phyloP scores from a whole-genome alignment of 2,329 filamentous ascomycete species.

The Cryoendolithus antarcticus region DNA sequence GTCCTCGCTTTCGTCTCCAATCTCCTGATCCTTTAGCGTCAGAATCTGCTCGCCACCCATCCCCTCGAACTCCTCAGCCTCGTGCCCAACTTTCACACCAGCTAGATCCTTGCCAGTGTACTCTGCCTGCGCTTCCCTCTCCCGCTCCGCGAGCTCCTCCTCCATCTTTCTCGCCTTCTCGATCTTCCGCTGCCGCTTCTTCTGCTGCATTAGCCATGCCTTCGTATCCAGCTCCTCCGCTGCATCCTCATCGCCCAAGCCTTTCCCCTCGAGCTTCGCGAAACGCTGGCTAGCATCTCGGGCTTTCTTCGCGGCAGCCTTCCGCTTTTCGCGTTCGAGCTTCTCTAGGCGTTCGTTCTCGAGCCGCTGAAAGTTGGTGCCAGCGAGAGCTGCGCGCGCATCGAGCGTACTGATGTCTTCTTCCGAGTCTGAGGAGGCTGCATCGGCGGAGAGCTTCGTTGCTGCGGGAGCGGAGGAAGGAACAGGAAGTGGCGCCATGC shows the following conservation, averaged over 20 bases:
- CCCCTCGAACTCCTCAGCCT: slow-evolving; percentile 67
- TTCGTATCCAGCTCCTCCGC: slow-evolving; percentile 57
- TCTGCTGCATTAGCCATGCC: slow-evolving; percentile 76
- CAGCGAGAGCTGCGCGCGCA: slow-evolving; percentile 58
- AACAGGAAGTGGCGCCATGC: slow-evolving; percentile 78
- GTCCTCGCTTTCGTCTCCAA: slow-evolving; percentile 67
- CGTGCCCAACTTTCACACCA: slow-evolving; percentile 85
- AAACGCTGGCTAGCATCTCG: slow-evolving; percentile 71
- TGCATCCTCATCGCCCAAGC: slow-evolving; percentile 64
- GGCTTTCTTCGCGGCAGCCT: slow-evolving; percentile 74
- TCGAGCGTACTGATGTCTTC: slow-evolving; percentile 75
- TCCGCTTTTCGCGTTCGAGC: slow-evolving; percentile 64
- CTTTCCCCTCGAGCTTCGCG: slow-evolving; percentile 65
- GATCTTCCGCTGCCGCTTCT: slow-evolving; percentile 89
- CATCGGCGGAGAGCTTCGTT: slow-evolving; percentile 41
- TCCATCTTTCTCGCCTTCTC: slow-evolving; percentile 57
- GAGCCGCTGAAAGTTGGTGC: slow-evolving; percentile 61
- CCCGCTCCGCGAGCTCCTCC: slow-evolving; percentile 64
- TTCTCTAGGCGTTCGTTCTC: slow-evolving; percentile 63
- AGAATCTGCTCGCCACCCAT: slow-evolving; percentile 69
- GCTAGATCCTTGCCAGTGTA: slow-evolving; percentile 80
- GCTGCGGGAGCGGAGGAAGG: slow-evolving; percentile 49
- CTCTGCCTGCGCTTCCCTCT: slow-evolving; percentile 54
- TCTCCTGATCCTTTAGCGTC: slow-evolving; percentile 84
- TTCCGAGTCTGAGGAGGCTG: slow-evolving; percentile 45